A percentile compares a stretch with the other conserved stretches of the same genome.
These are phyloP conservation scores for Quillaja saponaria DNA, from an alignment of 306 rosid genomes.

Conservation along the genomic window DNA sequence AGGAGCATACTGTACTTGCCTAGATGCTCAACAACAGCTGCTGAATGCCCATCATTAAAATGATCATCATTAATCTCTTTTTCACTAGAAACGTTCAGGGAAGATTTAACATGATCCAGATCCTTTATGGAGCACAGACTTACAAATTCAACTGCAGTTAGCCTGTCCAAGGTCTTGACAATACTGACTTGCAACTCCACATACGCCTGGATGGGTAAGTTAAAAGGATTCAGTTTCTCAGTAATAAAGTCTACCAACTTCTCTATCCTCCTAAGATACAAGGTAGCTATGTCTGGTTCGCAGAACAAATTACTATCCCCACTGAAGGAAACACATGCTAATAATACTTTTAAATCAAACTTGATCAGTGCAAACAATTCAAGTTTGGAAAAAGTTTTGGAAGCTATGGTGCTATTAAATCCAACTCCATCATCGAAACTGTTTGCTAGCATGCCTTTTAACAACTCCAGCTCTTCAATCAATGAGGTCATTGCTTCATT, in stretches of 20 bases:
- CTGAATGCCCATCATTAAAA: conserved; percentile 38
- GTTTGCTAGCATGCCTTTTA: conserved; percentile 59
- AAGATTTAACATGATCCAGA: conserved; percentile 37
- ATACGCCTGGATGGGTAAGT: conserved; percentile 56
- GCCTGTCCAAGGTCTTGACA: conserved; percentile 67
- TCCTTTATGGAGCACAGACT: conserved; percentile 53
- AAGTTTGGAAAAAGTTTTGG: conserved; percentile 55
- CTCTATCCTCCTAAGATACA: conserved; percentile 64
- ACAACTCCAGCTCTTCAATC: conserved; percentile 68
- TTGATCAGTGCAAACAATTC: conserved; percentile 72
- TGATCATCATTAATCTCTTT: conserved; percentile 31
- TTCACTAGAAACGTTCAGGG: conserved; percentile 36
- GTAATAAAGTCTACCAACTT: conserved; percentile 55
- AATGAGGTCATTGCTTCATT: conserved; percentile 59
- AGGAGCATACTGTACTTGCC: conserved; percentile 55
- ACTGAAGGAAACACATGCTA: conserved; percentile 59
- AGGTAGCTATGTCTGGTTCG: conserved; percentile 46
- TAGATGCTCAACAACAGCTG: conserved; percentile 57
- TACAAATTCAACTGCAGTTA: conserved; percentile 59
- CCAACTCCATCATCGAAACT: conserved; percentile 38
- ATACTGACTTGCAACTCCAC: conserved; percentile 73
- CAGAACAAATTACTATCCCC: conserved; percentile 54
- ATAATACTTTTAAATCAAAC: conserved; percentile 79
- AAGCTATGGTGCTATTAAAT: conserved; percentile 25
- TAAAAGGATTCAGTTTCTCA: conserved; percentile 71